Base-by-base conservation (phyloP, 306 rosid species). In the Citrullus amarus region DNA sequence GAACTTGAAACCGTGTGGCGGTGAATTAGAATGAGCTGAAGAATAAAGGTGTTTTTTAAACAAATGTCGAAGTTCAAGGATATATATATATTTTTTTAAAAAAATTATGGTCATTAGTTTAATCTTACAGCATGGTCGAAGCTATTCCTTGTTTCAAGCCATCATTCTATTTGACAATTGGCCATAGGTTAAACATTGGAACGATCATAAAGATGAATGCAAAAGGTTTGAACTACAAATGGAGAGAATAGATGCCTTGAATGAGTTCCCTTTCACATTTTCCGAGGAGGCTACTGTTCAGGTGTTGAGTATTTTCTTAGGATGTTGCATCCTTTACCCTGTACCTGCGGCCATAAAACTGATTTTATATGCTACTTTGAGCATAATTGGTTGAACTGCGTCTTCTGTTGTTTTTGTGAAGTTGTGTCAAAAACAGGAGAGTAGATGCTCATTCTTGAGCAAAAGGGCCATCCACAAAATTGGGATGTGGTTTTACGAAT, bases 401-500 rank as follows among this genome's bases (percentile, higher is more conserved):
- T 66, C 63, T 75, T 17, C 59, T 34, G 56, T 85, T 82, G 63
- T 75, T 78, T 73, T 70, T 66, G 74, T 78, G 80, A 41, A 91
- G 96, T 79, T 91, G 67, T 90, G 88, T 84, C 88, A 79, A 76
- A 95, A 87, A 73, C 89, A 82, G 83, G 93, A 82, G 87, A 90
- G 87, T 14, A 87, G 96, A 80, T 91, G 98, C 76, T 88, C 92
- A 66, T 91, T 95, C 84, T 82, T 95, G 81, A 86, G 83, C 80
- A 89, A 86, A 84, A 88, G 87, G 80, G 84, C 85, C 13, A 83
- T 91, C 82, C 99, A 95, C 85, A 84, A 51, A 80, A 79, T 61
- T 46, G 97, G 97, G 82, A 87, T 91, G 97, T 95, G 99, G 97
- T 76, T 82, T 41, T 82, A 61, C 41, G 98, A 95, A 83, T 95